Evolutionary conservation across 129 eudicot species (phyloP).

Genomic region (Chrysanthemum lavandulifolium): DNA sequence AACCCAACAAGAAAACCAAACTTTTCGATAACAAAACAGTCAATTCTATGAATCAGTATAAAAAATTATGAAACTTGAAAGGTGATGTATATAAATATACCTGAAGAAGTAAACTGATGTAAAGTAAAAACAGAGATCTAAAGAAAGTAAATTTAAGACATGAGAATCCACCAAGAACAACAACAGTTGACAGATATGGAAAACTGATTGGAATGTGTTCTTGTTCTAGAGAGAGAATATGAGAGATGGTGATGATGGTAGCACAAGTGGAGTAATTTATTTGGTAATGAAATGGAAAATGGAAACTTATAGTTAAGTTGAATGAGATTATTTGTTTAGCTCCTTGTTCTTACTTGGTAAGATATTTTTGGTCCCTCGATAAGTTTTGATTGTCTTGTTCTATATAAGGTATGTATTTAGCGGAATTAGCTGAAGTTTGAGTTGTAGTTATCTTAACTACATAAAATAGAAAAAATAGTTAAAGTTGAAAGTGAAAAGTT

Average conservation of each 20-base stretch:
- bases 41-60: background rate
- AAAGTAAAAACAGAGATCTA: slow-evolving; percentile 35
- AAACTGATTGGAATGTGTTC: slow-evolving; percentile 24
- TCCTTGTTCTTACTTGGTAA: slow-evolving; percentile 2
- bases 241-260: slow-evolving; percentile 8
- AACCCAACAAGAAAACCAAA: background rate
- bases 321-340: slow-evolving; percentile 3
- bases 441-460: no score
- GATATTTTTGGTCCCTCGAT: no score
- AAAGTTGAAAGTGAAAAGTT: no score
- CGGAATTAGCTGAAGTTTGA: no score
- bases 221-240: slow-evolving; percentile 17
- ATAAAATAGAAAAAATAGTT: no score
- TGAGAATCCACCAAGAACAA: slow-evolving; percentile 30
- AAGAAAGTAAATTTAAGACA: slow-evolving; percentile 27
- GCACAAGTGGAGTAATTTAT: slow-evolving; percentile 37
- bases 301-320: slow-evolving; percentile 1
- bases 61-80: background rate
- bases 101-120: slow-evolving; percentile 29
- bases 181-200: slow-evolving; percentile 28
- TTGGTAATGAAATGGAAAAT: slow-evolving; percentile 30
- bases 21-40: background rate
- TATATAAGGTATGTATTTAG: no score
- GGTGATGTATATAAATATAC: slow-evolving; percentile 7
- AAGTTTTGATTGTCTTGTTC: no score